A percentile compares a stretch with the other conserved stretches of the same genome.
phyloP scores from a whole-genome alignment of 139 green algal species.

The Trebouxia sp. region DNA sequence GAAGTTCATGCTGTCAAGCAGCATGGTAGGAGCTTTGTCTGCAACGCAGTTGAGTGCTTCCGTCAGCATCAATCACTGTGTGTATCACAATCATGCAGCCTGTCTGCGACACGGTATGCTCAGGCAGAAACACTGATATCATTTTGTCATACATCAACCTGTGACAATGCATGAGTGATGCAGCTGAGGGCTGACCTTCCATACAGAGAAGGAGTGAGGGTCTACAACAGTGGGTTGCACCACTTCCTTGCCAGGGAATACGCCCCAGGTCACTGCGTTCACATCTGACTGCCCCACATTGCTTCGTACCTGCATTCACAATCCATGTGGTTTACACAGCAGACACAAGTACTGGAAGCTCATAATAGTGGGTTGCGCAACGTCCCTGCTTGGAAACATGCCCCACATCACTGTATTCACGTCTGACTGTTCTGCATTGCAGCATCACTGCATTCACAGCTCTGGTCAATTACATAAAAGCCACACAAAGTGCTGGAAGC shows the following conservation, averaged over 20 bases:
- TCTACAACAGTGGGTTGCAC: constrained; percentile 85
- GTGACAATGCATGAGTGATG: not conserved
- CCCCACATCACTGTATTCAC: not conserved
- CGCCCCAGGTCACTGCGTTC: constrained; percentile 85
- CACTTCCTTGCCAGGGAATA: constrained; percentile 85
- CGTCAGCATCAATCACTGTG: too few species aligned
- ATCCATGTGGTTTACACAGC: not conserved
- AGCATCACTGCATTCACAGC: too few species aligned
- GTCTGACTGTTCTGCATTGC: not conserved
- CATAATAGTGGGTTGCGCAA: not conserved
- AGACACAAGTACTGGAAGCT: not conserved
- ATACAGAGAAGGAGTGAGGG: constrained; percentile 68
- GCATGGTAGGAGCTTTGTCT: not conserved
- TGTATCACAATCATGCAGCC: too few species aligned
- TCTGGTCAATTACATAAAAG: too few species aligned
- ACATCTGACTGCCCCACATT: constrained; percentile 40
- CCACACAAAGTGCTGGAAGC: too few species aligned
- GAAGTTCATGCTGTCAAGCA: too few species aligned
- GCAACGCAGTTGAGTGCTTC: too few species aligned
- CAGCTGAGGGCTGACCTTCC: constrained; percentile 56
- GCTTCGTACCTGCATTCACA: constrained; percentile 18
- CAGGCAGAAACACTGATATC: too few species aligned
- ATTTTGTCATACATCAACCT: too few species aligned
- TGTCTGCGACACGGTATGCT: too few species aligned
- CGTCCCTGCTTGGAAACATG: not conserved